Base-by-base conservation (phyloP, 306 rosid genomes). In the Cucurbita ficifolia region DNA sequence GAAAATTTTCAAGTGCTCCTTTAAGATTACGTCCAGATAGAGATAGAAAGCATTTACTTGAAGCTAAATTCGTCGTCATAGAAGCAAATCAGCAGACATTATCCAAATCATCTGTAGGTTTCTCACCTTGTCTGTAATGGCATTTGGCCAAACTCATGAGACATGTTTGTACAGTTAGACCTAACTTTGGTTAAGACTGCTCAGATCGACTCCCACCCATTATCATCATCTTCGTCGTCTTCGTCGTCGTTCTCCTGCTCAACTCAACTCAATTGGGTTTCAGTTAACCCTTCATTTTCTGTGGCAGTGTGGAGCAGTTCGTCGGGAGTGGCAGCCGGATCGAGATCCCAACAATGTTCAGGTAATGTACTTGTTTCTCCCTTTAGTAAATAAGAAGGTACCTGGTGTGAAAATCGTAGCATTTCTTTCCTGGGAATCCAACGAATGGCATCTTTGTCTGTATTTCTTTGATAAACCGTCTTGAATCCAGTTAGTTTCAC, bases 261-360 rank as follows among this genome's bases (percentile, higher is more conserved):
- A 78, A 45, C 68, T 29, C 64, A 58, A 29, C 38, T 40, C 70
- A 63, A 39, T 33, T 74, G 75, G 80, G 71, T 75, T 84, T 81
- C 57, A 17, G 79, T 43, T 82, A 82, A 45, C 76, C 74, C 35
- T 78, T 81, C 38, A 78, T 70, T 78, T 72, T 76, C 87, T 75
- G 81, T 45, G 10, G 85, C 89, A 62, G 86, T 83, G 74, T 89
- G 92, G 84, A 95, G 99, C 75, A 91, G 90, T 43, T 89, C 99
- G 46, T 95, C 97, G 7, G 99, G 99, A 71, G 96, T 95, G 56
- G 99, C 99, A 43, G 99, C 99, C 0, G 97, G 97, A 77, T 91
- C 99, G 7, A 91, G 92, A 77, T 95, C 99, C 97, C 97, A 95
- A 74, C 96, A 89, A 74, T 82, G 83, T 49, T 81, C 96, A 4